Conservation (phyloP, 768 basidiomycete genomes). For the Lactarius deliciosus region DNA sequence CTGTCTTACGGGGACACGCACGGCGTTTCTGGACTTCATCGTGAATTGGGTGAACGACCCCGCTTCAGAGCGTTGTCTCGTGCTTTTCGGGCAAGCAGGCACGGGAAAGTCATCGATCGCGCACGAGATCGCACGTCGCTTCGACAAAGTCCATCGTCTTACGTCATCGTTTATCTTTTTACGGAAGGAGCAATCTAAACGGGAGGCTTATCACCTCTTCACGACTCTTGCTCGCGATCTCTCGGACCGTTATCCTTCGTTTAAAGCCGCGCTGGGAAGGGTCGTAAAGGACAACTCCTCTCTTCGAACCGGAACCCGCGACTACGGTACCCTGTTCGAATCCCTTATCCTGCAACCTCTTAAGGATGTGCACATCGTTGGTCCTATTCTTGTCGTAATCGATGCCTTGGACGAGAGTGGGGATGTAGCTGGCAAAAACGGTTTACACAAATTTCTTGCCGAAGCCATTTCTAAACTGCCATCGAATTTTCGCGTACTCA, state of each 20-base stretch:
- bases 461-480: not conserved
- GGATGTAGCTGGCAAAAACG: not conserved
- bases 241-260: not conserved
- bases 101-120: no score
- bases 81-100: not conserved
- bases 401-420: slow-evolving; percentile 4
- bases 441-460: not conserved
- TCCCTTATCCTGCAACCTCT: not conserved
- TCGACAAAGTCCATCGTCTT: not conserved
- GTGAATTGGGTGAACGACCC: not conserved
- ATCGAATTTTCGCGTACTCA: not conserved
- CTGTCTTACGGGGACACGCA: not conserved
- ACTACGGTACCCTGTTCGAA: slow-evolving; percentile 1
- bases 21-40: not conserved
- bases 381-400: slow-evolving; percentile 2
- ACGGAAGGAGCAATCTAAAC: not conserved
- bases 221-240: slow-evolving; percentile 5
- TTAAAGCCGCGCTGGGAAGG: not conserved
- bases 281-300: not conserved
- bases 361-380: not conserved
- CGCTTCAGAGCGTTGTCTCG: not conserved
- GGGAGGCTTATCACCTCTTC: not conserved
- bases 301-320: not conserved
- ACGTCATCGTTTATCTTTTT: not conserved
- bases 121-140: not conserved